Base-by-base conservation (phyloP, 352 stramenopile species). In the Phytophthora tentaculata region DNA sequence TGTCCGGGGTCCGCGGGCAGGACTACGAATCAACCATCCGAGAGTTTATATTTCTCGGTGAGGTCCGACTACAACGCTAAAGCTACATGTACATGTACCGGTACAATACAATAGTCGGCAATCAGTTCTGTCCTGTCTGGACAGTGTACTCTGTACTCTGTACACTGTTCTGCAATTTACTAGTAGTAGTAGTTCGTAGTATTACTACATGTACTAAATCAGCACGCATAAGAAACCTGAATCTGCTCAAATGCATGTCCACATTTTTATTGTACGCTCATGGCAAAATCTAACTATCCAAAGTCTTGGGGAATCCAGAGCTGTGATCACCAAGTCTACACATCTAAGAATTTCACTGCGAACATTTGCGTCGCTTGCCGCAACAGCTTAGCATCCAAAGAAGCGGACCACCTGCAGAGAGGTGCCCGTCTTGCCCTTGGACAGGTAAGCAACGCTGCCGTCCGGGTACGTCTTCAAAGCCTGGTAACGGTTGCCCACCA, bases 401-500 rank as follows among this genome's bases (percentile, higher is more conserved):
- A 89, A 75, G 55, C 78, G 81, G n/a, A 89, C 66, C 14, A 89
- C 56, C 67, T 85, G 71, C 67, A 89, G 39, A 54, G 70, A 79
- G 0, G 69, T 84, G 57, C 53, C 72, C 10, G 69, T 69, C 44
- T 64, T 54, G 56, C 76, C 75, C 69, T 80, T 86, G 29, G 77
- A 83, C 50, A 88, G 32, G 69, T 88, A 86, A 12, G 75, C 81
- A 7, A 88, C 79, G 4, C 66, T 81, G 43, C 81, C 79, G 44
- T 90, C 77, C 20, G 78, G 73, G 64, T 69, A 86, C 32, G 56
- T 61, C 50, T 80, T 84, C 56, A 90, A 69, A 32, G 78, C 82
- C 69, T 89, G 80, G 74, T 88, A 90, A 12, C 80, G 74, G 64
- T 91, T 90, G 61, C 82, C 82, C 51, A 77, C 63, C 48, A 88